Percentiles rank a stretch among this genome's conserved stretches.
phyloP scores from a whole-genome alignment of 441 rosid genomes.

The Hypseocharis bilobata region DNA sequence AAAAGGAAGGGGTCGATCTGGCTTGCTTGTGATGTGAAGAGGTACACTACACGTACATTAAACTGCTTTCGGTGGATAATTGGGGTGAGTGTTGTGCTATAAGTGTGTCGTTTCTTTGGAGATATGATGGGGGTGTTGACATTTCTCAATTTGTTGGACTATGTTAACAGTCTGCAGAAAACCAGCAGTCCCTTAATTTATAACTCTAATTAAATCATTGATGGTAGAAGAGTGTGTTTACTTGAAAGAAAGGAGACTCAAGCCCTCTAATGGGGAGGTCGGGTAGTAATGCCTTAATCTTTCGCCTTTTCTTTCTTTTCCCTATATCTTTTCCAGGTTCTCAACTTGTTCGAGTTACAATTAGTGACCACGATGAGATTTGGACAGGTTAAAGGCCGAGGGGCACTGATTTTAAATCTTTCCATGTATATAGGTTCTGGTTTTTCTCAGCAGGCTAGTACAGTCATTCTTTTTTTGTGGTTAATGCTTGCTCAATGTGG shows the following conservation, averaged over 20 bases:
- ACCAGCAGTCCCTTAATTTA: slow-evolving; percentile 7
- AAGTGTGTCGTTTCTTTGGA: slow-evolving; percentile 15
- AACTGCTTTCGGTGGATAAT: slow-evolving; percentile 13
- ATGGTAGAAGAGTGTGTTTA: slow-evolving; percentile 9
- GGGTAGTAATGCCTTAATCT: too few species aligned
- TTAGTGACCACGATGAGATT: too few species aligned
- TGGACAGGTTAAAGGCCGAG: too few species aligned
- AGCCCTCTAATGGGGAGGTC: too few species aligned
- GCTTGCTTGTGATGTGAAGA: slow-evolving; percentile 17
- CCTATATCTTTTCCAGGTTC: too few species aligned
- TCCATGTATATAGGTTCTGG: too few species aligned
- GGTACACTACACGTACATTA: slow-evolving; percentile 11
- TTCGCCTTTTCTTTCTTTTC: too few species aligned
- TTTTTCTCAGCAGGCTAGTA: too few species aligned
- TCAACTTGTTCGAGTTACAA: too few species aligned
- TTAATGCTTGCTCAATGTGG: too few species aligned
- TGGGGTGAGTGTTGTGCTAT: slow-evolving; percentile 22
- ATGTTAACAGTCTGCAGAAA: slow-evolving; percentile 9
- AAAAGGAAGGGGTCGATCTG: slow-evolving; percentile 13
- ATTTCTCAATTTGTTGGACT: slow-evolving; percentile 6
- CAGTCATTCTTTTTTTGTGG: too few species aligned
- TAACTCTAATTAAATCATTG: slow-evolving; percentile 11
- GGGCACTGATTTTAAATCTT: too few species aligned
- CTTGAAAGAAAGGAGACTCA: slow-evolving; percentile 2
- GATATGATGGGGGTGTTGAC: slow-evolving; percentile 20